These are phyloP conservation scores for Cytospora piceae DNA, from an alignment of 2,329 filamentous ascomycete genomes.

Conservation along the genomic window DNA sequence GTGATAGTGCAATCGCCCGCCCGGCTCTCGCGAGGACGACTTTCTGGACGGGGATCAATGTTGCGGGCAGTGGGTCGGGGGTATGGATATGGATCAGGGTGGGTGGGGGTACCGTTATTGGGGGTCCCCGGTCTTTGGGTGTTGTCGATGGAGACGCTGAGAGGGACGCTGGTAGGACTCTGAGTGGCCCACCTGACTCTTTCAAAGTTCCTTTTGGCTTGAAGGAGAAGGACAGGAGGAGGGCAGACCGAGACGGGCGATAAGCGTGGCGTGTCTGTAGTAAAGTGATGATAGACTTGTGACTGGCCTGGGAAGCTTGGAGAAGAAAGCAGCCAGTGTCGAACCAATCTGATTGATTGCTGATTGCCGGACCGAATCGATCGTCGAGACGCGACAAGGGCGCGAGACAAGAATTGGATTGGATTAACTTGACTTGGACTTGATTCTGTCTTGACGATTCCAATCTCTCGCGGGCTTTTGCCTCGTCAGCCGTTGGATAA, in stretches of 20 bases:
- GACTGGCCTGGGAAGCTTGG: not conserved
- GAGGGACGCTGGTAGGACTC: too few relatives aligned
- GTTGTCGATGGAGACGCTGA: not conserved
- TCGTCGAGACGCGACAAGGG: not conserved
- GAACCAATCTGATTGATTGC: not conserved
- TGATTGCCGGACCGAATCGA: not conserved
- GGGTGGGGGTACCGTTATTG: slow-evolving; percentile 1
- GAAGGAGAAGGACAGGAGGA: not conserved
- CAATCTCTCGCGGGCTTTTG: not conserved
- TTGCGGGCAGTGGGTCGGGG: slow-evolving; percentile 3
- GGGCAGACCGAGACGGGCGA: not conserved
- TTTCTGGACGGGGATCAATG: slow-evolving; percentile 1
- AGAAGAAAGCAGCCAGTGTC: not conserved
- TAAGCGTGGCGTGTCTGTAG: slow-evolving; percentile 3
- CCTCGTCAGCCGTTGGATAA: not conserved
- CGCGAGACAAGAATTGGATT: too few relatives aligned
- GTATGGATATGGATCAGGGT: slow-evolving; percentile 4
- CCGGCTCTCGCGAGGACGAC: not conserved
- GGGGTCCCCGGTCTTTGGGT: not conserved
- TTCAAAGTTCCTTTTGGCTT: not conserved
- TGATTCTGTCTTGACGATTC: not conserved
- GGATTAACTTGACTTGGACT: not conserved
- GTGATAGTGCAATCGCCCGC: not conserved
- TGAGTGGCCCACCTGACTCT: not conserved
- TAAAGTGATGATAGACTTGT: not conserved